A percentile compares a stretch with the other conserved stretches of the same genome.
These are phyloP conservation scores for Neolentinus lepideus DNA, from an alignment of 1,284 basidiomycete genomes.

Conservation along the genomic window DNA sequence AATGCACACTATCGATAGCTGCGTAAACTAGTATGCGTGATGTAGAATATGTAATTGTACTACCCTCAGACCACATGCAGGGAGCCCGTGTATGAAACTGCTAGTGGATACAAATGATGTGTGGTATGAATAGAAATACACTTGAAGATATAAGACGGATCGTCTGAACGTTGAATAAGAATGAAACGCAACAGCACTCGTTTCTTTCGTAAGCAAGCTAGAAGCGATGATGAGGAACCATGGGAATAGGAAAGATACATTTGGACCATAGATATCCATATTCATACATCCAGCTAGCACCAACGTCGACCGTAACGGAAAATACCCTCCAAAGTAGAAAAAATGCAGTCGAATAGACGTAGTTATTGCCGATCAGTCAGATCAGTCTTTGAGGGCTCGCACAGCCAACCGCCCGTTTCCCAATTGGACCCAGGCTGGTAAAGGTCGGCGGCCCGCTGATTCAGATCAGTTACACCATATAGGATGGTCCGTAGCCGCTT, in stretches of 20 bases:
- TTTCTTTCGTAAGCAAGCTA: neutral
- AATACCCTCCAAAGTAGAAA: too few relatives aligned
- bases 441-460: slow-evolving; percentile 45
- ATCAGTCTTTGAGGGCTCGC: slow-evolving; percentile 1
- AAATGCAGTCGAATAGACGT: neutral
- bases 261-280: neutral
- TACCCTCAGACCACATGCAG: neutral
- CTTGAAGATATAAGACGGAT: neutral
- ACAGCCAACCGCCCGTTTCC: slow-evolving; percentile 69
- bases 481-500: slow-evolving; percentile 58
- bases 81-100: neutral
- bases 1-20: neutral
- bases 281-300: too few relatives aligned
- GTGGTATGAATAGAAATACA: neutral
- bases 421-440: slow-evolving; percentile 57
- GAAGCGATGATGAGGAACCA: neutral
- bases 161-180: neutral
- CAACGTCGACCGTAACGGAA: too few relatives aligned
- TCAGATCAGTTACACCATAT: slow-evolving; percentile 48
- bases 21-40: too few relatives aligned
- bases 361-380: neutral
- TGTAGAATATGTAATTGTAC: neutral
- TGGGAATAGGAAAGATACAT: neutral
- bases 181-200: neutral
- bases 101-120: neutral